Conservation (phyloP, 768 basidiomycete genomes). For the Trametes coccinea region DNA sequence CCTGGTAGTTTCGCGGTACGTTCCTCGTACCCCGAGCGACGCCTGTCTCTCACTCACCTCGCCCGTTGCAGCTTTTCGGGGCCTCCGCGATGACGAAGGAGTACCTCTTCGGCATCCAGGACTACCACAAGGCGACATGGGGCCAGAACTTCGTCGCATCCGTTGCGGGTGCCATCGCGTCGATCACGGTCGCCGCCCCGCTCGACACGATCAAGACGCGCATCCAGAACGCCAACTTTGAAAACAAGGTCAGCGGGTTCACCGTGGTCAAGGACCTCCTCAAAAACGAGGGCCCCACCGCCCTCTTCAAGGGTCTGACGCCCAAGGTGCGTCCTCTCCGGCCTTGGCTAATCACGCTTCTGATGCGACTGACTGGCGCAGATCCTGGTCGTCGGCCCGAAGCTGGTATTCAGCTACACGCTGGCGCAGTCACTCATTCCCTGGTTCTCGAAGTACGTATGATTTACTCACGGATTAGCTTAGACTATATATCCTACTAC, state of each 20-base stretch:
- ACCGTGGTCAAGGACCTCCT: constrained; percentile 84
- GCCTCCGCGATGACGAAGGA: constrained; percentile 95
- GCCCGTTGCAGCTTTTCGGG: constrained; percentile 79
- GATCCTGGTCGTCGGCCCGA: constrained; percentile 96
- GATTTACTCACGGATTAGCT: constrained; percentile 5
- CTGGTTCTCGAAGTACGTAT: constrained; percentile 84
- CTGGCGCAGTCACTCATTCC: constrained; percentile 96
- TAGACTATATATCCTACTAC: neutral
- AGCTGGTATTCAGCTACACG: constrained; percentile 98
- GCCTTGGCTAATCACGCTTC: neutral
- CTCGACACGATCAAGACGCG: constrained; percentile 96
- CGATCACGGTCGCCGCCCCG: constrained; percentile 94
- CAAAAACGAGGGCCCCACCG: constrained; percentile 77
- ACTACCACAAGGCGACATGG: constrained; percentile 97
- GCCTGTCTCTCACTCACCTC: neutral
- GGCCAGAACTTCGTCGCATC: constrained; percentile 96
- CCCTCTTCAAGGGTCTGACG: constrained; percentile 96
- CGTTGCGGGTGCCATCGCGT: constrained; percentile 89
- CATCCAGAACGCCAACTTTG: constrained; percentile 98
- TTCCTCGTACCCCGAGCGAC: neutral
- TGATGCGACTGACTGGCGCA: constrained; percentile 35
- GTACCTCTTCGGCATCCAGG: constrained; percentile 82
- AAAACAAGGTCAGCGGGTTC: constrained; percentile 75
- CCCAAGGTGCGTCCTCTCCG: constrained; percentile 67
- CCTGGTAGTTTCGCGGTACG: constrained; percentile 93